A percentile compares a stretch with the other conserved stretches of the same genome.
phyloP scores from a whole-genome alignment of 805 yeast genomes.

The Candida nemodendra region DNA sequence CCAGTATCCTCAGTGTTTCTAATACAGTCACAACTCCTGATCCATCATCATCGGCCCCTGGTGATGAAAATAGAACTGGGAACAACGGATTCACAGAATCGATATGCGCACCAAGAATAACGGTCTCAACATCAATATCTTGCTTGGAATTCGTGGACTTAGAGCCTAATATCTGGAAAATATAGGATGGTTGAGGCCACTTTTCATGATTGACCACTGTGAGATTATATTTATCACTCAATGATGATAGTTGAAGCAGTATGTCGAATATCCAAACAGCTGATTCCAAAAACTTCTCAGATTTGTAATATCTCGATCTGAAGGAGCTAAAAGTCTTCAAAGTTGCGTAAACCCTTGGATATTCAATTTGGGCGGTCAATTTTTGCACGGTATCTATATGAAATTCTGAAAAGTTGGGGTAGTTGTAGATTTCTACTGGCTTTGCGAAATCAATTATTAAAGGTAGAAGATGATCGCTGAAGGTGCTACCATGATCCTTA shows the following conservation, averaged over 20 bases:
- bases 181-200: constrained; percentile 23
- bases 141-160: background rate
- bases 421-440: constrained; percentile 36
- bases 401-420: constrained; percentile 47
- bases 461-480: too few species aligned
- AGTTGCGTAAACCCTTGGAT: constrained; percentile 9
- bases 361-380: constrained; percentile 9
- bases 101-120: constrained; percentile 83
- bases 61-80: constrained; percentile 73
- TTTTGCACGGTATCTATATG: constrained; percentile 38
- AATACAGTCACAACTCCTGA: constrained; percentile 77
- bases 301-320: constrained; percentile 76
- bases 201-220: constrained; percentile 14
- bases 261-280: constrained; percentile 64
- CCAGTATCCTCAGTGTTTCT: constrained; percentile 51
- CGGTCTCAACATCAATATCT: constrained; percentile 35
- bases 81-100: constrained; percentile 75
- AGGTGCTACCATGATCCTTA: too few species aligned
- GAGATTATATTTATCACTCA: constrained; percentile 12
- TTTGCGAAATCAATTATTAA: constrained; percentile 5
- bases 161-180: constrained; percentile 12
- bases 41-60: constrained; percentile 96
- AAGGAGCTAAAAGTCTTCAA: constrained; percentile 17
- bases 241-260: constrained; percentile 4
- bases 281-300: constrained; percentile 64